These are phyloP conservation scores for Taphrina betulina DNA, from an alignment of 1,139 yeast genomes.

Conservation along the genomic window DNA sequence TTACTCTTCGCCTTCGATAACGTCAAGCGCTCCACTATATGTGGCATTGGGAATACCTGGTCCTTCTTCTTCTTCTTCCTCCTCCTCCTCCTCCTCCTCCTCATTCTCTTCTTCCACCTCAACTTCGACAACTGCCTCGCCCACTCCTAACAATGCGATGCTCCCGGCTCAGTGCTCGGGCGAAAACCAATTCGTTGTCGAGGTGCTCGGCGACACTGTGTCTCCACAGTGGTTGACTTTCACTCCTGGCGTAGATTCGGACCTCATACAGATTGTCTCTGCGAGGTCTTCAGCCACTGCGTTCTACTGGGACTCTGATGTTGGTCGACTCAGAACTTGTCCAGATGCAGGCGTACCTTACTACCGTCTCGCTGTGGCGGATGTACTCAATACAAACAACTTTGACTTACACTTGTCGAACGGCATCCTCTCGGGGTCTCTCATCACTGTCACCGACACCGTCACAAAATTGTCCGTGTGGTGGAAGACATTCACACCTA, in stretches of 20 bases:
- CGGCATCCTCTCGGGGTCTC: neutral
- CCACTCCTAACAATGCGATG: neutral
- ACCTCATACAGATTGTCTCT: neutral
- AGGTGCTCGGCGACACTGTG: neutral
- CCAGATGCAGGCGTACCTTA: neutral
- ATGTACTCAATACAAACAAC: no score
- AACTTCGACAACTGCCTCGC: neutral
- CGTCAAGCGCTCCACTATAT: no score
- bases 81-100: neutral
- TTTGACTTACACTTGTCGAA: neutral
- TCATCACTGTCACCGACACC: neutral
- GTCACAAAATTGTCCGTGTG: no score
- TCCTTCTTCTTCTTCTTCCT: neutral
- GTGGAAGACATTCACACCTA: no score
- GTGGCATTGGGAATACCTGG: no score
- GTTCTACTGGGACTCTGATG: neutral
- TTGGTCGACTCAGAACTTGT: neutral
- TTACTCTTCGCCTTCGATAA: neutral
- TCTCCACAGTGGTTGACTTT: no score
- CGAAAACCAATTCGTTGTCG: neutral
- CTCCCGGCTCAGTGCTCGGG: neutral
- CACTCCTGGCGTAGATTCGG: neutral
- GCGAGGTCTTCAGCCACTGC: neutral
- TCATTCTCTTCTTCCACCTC: neutral
- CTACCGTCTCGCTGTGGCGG: neutral